A percentile compares a stretch with the other conserved stretches of the same genome.
phyloP scores from a whole-genome alignment of 495 filamentous ascomycete genomes.

The Hapsidospora chrysogenum region DNA sequence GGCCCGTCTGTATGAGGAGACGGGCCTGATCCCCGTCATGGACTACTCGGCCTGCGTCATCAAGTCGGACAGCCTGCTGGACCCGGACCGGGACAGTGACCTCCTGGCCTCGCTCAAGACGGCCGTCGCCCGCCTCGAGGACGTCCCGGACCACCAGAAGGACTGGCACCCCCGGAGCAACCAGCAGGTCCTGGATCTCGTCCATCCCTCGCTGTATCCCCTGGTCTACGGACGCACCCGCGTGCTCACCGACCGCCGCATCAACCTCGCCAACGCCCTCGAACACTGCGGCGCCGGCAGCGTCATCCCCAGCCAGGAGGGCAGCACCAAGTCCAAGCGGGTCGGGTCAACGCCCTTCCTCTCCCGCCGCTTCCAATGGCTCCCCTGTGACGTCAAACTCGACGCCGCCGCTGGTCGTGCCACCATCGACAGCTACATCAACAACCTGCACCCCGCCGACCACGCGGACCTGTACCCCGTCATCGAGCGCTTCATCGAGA shows the following conservation, averaged over 20 bases:
- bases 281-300: not conserved
- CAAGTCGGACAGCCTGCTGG: constrained; percentile 13
- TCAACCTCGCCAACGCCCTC: not conserved
- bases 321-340: not conserved
- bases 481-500: constrained; percentile 28
- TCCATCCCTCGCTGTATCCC: constrained; percentile 46
- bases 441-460: constrained; percentile 36
- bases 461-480: constrained; percentile 29
- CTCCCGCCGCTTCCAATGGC: constrained; percentile 26
- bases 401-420: constrained; percentile 23
- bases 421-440: constrained; percentile 49
- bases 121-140: constrained; percentile 16
- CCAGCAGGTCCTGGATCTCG: constrained; percentile 37
- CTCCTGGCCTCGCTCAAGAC: constrained; percentile 7
- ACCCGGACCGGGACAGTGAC: not conserved
- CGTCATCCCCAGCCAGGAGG: constrained; percentile 5
- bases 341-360: not conserved
- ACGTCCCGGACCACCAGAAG: constrained; percentile 25
- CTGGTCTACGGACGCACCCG: constrained; percentile 35
- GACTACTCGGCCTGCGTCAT: constrained; percentile 12
- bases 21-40: constrained; percentile 13
- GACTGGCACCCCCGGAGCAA: constrained; percentile 44
- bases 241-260: constrained; percentile 14
- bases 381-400: constrained; percentile 36
- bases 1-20: constrained; percentile 12